A percentile compares a stretch with the other conserved stretches of the same genome.
Evolutionary conservation across 176 grass and related monocot genomes (phyloP).

Genomic region (Juncus effusus): DNA sequence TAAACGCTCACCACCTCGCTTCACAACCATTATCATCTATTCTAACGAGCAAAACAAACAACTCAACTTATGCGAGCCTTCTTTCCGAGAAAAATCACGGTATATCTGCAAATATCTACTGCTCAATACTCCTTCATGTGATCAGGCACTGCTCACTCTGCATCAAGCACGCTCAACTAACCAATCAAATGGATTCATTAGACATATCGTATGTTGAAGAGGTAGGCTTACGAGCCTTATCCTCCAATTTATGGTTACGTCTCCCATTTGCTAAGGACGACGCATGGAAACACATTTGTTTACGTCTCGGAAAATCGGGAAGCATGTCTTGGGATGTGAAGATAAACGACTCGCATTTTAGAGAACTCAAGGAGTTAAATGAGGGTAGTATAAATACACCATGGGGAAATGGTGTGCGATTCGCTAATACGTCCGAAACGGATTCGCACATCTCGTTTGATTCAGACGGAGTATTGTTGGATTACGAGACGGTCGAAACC

Average conservation of each 20-base stretch:
- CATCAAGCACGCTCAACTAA: conserved; percentile 96
- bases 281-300: conserved; percentile 96
- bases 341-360: conserved; percentile 87
- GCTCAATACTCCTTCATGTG: conserved; percentile 78
- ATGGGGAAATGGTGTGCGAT: conserved; percentile 74
- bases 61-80: conserved; percentile 51
- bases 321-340: conserved; percentile 98
- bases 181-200: conserved; percentile 87
- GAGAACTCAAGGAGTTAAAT: conserved; percentile 82
- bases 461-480: conserved; percentile 69
- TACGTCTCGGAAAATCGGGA: conserved; percentile 86
- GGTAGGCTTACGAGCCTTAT: conserved; percentile 60
- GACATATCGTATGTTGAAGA: conserved; percentile 93
- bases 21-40: conserved; percentile 39
- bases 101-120: conserved; percentile 61
- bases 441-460: conserved; percentile 96
- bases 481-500: conserved; percentile 71
- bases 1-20: conserved; percentile 25
- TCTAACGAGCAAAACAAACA: conserved; percentile 36
- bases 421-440: conserved; percentile 90
- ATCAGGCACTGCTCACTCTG: conserved; percentile 74
- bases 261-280: conserved; percentile 81
- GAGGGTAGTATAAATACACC: conserved; percentile 56
- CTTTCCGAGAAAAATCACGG: conserved; percentile 57
- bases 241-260: conserved; percentile 84